These are phyloP conservation scores for Talaromyces wortmannii DNA, from an alignment of 495 filamentous ascomycete genomes.

Conservation along the genomic window DNA sequence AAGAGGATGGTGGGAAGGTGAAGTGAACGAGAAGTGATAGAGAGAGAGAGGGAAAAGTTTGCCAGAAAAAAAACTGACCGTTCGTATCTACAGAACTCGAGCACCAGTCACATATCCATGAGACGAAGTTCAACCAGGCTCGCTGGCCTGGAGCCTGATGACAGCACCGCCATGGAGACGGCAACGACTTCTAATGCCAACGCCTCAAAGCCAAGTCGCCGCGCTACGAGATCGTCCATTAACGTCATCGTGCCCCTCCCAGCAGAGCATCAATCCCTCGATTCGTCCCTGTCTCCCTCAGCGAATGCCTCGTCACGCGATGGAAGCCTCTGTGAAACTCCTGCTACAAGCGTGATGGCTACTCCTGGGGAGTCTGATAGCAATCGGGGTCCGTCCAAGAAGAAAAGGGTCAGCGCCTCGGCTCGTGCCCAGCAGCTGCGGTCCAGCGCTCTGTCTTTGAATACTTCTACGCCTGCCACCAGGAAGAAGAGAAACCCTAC, in stretches of 20 bases:
- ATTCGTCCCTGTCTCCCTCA: background rate
- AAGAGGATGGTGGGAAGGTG: too few species aligned
- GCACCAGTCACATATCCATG: background rate
- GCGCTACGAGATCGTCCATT: constrained; percentile 1
- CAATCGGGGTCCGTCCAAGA: constrained; percentile 14
- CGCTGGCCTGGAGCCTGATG: constrained; percentile 8
- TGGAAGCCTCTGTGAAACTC: constrained; percentile 62
- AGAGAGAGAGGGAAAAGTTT: too few species aligned
- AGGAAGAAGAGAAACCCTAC: constrained; percentile 22
- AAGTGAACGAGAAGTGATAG: too few species aligned
- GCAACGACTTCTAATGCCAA: background rate
- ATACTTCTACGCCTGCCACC: constrained; percentile 14
- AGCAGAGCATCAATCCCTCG: background rate
- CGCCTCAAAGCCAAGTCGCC: background rate
- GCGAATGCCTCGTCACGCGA: constrained; percentile 16
- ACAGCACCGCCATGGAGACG: background rate
- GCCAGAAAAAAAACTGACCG: too few species aligned
- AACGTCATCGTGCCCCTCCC: background rate
- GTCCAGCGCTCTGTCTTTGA: constrained; percentile 27
- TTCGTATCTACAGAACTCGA: background rate
- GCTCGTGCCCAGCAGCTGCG: constrained; percentile 33
- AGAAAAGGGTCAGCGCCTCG: constrained; percentile 29
- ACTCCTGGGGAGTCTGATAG: constrained; percentile 44
- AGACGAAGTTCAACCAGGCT: constrained; percentile 18
- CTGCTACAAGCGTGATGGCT: constrained; percentile 63